A percentile compares a stretch with the other conserved stretches of the same genome.
phyloP scores from a whole-genome alignment of 2,329 filamentous ascomycete species.

The Neonectria coccinea region DNA sequence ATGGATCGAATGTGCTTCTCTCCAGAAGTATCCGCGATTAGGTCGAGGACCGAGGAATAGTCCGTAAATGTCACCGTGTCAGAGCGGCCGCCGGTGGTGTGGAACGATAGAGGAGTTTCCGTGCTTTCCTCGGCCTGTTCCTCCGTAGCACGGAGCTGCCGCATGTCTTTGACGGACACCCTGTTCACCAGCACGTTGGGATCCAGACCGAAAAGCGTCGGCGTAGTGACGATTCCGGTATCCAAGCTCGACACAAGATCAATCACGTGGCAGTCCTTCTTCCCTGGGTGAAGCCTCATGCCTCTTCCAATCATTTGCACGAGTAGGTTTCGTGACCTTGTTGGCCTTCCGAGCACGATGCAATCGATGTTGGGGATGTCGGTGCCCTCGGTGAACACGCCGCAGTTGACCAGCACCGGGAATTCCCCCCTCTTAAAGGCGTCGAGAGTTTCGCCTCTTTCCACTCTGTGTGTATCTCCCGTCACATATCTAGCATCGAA shows the following conservation, averaged over 20 bases:
- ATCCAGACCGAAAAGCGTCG: conserved; percentile 92
- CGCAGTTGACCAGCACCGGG: conserved; percentile 92
- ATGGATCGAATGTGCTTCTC: conserved; percentile 83
- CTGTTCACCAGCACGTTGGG: conserved; percentile 79
- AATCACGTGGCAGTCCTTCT: conserved; percentile 92
- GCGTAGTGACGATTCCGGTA: conserved; percentile 88
- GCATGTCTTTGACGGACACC: conserved; percentile 73
- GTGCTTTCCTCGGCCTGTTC: conserved; percentile 53
- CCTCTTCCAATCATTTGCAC: conserved; percentile 98
- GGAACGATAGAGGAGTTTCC: conserved; percentile 29
- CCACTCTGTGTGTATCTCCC: conserved; percentile 77
- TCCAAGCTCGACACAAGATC: conserved; percentile 92
- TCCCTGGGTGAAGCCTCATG: conserved; percentile 83
- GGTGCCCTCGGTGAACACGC: conserved; percentile 96
- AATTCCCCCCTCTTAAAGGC: conserved; percentile 82
- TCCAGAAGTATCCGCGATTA: conserved; percentile 83
- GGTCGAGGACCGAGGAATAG: conserved; percentile 91
- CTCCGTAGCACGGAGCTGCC: conserved; percentile 62
- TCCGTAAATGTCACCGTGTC: conserved; percentile 82
- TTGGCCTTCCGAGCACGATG: conserved; percentile 87
- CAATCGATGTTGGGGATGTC: conserved; percentile 99
- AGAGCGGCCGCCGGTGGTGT: conserved; percentile 31
- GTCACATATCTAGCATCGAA: conserved; percentile 91
- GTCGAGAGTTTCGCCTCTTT: conserved; percentile 77
- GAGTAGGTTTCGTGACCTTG: conserved; percentile 90